Evolutionary conservation across 2,329 filamentous ascomycete species (phyloP).

Genomic region (Ramichloridium luteum): DNA sequence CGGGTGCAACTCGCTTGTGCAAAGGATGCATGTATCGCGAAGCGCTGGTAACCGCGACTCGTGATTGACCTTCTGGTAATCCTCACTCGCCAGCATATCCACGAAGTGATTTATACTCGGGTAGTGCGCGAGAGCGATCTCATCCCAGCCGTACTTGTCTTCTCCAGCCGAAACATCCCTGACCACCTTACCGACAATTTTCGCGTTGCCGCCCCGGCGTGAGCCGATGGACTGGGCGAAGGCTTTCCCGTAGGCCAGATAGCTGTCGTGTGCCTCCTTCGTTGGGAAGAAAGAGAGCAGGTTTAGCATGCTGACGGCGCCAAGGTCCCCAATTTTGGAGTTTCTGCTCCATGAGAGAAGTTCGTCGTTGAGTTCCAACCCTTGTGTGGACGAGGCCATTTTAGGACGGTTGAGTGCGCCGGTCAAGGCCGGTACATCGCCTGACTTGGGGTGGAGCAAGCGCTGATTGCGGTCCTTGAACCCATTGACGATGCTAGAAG

Average conservation of each 20-base stretch:
- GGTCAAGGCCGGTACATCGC: constrained; percentile 27
- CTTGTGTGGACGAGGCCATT: constrained; percentile 31
- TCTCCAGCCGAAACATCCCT: constrained; percentile 19
- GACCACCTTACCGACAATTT: constrained; percentile 49
- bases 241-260: constrained; percentile 46
- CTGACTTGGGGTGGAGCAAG: constrained; percentile 25
- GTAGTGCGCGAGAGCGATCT: constrained; percentile 54
- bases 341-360: constrained; percentile 39
- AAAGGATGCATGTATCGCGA: constrained; percentile 27
- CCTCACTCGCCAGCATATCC: constrained; percentile 46
- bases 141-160: constrained; percentile 40
- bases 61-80: constrained; percentile 48
- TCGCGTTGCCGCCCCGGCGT: constrained; percentile 44
- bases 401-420: constrained; percentile 20
- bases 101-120: constrained; percentile 49
- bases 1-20: constrained; percentile 25
- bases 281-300: constrained; percentile 45
- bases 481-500: constrained; percentile 31
- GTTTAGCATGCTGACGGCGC: constrained; percentile 52
- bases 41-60: constrained; percentile 36
- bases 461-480: constrained; percentile 26
- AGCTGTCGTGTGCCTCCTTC: constrained; percentile 37
- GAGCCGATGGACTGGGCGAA: constrained; percentile 39
- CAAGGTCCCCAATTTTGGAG: constrained; percentile 22
- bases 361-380: constrained; percentile 43